phyloP scores from a whole-genome alignment of 176 grass and related monocot species.

The Dactylis glomerata region DNA sequence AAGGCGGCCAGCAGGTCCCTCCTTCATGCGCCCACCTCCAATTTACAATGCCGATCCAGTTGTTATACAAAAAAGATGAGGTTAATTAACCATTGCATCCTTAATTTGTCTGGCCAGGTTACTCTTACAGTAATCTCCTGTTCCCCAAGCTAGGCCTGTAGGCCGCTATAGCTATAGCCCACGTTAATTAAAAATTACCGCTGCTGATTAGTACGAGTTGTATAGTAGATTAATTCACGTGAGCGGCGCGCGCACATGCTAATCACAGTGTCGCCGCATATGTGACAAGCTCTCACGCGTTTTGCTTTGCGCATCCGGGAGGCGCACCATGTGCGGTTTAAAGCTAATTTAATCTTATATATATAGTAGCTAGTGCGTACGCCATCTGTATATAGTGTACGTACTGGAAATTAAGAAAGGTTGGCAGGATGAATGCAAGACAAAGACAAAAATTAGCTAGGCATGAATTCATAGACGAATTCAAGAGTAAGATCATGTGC shows the following conservation, averaged over 20 bases:
- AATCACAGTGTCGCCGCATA: slow-evolving; percentile 13
- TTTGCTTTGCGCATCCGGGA: neutral
- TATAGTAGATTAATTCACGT: slow-evolving; percentile 9
- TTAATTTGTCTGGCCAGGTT: neutral
- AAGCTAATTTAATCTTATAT: neutral
- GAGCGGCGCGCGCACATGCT: slow-evolving; percentile 50
- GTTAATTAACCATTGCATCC: neutral
- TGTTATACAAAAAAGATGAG: neutral
- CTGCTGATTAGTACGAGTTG: neutral
- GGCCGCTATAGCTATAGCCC: no score
- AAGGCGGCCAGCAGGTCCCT: slow-evolving; percentile 15
- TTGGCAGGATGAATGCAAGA: no score
- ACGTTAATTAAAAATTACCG: neutral
- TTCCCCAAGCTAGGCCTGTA: neutral
- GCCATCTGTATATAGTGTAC: no score
- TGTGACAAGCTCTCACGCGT: slow-evolving; percentile 15
- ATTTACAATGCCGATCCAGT: neutral
- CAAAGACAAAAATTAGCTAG: no score
- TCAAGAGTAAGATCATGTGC: neutral
- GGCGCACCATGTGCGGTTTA: slow-evolving; percentile 7
- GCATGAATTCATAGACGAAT: no score
- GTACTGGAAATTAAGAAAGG: no score
- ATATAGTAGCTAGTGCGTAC: neutral
- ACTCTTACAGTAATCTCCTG: neutral
- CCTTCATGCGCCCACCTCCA: neutral